Evolutionary conservation across 768 basidiomycete genomes (phyloP), one percentile per base, ranked within the genome.

Genomic region (Amanita fuliginea): DNA sequence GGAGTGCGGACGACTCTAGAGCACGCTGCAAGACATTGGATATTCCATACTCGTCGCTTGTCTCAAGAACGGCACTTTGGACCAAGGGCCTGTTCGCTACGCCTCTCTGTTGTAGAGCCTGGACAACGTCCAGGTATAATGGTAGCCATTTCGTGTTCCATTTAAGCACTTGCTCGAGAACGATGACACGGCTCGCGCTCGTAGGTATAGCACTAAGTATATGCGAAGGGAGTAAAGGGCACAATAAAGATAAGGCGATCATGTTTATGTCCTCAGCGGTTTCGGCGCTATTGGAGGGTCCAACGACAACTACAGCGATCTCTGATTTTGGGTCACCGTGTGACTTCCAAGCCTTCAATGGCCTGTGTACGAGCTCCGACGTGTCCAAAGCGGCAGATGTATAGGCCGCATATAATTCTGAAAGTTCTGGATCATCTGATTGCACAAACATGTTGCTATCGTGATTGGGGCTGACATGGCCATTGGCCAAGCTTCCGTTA

Each of bases 111-210:
- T 91, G 89, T 30, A 93, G 64, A 11, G 83, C 81, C 48, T 73
- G 74, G 42, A 87, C 74, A 21, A 92, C 69, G 30, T 94, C 91
- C 45, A 96, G 76, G 63, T 86, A 95, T 3, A 95, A 66, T 0
- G 90, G 86, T 1, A 86, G 83, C 86, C 87, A 94, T 63, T 88
- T 88, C 34, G 80, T 81, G n/a, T 76, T 73, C 77, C 85, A 88
- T 55, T 68, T 72, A 57, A 74, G 73, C 6, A 86, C 68, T 62
- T 93, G 90, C 60, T 95, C 93, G 9, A 94, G 74, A 14, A 94
- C 82, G 51, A 94, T 68, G 47, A 95, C 75, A 18, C 77, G 80
- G 13, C 73, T 75, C 24, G 74, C 76, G 2, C 81, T 79, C 0
- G 67, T 53, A 9, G 90, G 83, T 30, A 95, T 75, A 32, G 69